These are phyloP conservation scores for Chalaropsis thielavioides DNA, from an alignment of 2,329 filamentous ascomycete genomes.

Conservation along the genomic window DNA sequence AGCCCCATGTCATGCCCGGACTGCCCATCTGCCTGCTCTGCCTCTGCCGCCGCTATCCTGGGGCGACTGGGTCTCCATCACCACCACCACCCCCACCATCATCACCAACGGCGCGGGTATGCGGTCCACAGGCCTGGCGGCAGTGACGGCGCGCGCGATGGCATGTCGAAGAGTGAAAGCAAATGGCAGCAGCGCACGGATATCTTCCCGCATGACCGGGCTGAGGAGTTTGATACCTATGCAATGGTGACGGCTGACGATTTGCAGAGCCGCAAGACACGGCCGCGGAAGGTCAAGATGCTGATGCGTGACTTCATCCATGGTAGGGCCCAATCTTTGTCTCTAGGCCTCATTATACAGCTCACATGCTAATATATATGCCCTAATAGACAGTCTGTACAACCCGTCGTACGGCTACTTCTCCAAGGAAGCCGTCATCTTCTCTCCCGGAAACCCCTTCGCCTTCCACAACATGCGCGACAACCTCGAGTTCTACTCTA, in stretches of 20 bases:
- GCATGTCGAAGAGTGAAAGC: conserved; percentile 39
- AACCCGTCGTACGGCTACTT: conserved; percentile 94
- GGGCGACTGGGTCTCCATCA: neutral
- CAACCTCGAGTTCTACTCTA: conserved; percentile 67
- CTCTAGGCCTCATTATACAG: neutral
- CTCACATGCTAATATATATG: conserved; percentile 21
- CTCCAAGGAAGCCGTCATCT: conserved; percentile 91
- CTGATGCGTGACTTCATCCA: conserved; percentile 94
- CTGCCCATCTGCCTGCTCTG: neutral
- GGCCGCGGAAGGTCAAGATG: conserved; percentile 89
- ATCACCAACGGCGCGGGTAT: conserved; percentile 23
- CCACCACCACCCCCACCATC: too few species aligned
- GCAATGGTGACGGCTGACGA: conserved; percentile 75
- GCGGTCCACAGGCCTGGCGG: conserved; percentile 17
- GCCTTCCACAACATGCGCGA: conserved; percentile 69
- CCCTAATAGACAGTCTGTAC: conserved; percentile 67
- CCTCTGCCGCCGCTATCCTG: conserved; percentile 23
- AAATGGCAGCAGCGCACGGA: conserved; percentile 77
- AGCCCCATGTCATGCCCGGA: conserved; percentile 10
- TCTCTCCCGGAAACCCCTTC: conserved; percentile 82
- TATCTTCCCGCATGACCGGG: conserved; percentile 60
- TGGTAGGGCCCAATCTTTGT: conserved; percentile 35
- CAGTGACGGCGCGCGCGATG: conserved; percentile 6
- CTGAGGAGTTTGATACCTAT: conserved; percentile 65
- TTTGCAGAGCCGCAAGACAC: conserved; percentile 54